Conservation (phyloP, 1,284 basidiomycete genomes). For the Pseudozyma tsukubaensis region DNA sequence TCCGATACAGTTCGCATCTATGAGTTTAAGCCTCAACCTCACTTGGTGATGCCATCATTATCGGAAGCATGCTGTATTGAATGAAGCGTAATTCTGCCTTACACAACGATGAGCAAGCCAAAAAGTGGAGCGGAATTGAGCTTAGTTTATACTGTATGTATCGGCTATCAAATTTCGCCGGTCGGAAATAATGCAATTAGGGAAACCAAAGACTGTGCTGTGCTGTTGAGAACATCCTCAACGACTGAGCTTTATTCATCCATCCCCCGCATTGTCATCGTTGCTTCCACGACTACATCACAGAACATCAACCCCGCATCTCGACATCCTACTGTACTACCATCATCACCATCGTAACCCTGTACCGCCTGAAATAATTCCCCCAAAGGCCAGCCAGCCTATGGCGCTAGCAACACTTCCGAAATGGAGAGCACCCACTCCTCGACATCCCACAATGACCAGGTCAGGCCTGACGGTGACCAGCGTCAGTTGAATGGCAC, state of each 20-base stretch:
- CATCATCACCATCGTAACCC: constrained; percentile 1
- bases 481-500: neutral
- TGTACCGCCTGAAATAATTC: no score
- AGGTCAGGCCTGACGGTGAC: constrained; percentile 1
- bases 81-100: no score
- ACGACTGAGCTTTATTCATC: neutral
- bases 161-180: constrained; percentile 25
- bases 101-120: no score
- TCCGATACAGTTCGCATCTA: no score
- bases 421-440: constrained; percentile 27
- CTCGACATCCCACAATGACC: neutral
- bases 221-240: neutral
- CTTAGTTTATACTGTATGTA: neutral
- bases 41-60: no score
- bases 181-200: constrained; percentile 21
- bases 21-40: no score
- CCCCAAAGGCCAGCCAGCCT: neutral
- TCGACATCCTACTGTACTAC: neutral
- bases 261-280: neutral
- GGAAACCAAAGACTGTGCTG: neutral
- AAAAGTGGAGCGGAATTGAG: constrained; percentile 10
- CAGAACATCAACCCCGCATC: neutral
- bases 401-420: constrained; percentile 15
- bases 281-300: neutral
- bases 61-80: no score